These are phyloP conservation scores for Draba incana DNA, from an alignment of 345 rosid genomes.

Conservation along the genomic window DNA sequence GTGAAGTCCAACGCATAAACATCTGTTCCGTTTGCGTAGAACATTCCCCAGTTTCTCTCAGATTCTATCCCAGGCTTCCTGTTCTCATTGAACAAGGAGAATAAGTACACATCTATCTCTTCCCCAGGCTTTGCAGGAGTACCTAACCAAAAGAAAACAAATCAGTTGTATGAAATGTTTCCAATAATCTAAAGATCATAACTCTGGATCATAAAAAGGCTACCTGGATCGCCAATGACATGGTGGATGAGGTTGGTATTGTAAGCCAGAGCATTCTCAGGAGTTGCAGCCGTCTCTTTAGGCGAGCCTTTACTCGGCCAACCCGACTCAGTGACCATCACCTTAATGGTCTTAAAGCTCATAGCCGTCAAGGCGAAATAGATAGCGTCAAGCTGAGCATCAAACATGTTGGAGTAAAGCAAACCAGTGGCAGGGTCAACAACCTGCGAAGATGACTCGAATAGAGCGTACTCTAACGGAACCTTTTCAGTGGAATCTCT, in stretches of 20 bases:
- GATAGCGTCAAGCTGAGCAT: conserved; percentile 95
- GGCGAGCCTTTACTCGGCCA: conserved; percentile 90
- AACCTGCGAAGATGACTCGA: conserved; percentile 74
- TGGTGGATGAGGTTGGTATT: conserved; percentile 79
- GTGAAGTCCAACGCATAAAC: conserved; percentile 78
- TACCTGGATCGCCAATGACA: conserved; percentile 70
- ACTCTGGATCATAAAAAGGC: background rate
- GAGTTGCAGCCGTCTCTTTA: conserved; percentile 87
- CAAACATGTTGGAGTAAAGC: conserved; percentile 94
- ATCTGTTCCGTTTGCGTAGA: conserved; percentile 74
- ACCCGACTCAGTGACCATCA: conserved; percentile 92
- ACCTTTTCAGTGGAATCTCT: conserved; percentile 72
- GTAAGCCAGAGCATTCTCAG: conserved; percentile 82
- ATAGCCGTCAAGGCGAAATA: conserved; percentile 69
- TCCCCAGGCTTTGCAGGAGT: conserved; percentile 89
- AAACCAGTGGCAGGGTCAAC: conserved; percentile 84
- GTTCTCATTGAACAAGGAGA: conserved; percentile 92
- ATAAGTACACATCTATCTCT: conserved; percentile 76
- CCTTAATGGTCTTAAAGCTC: conserved; percentile 73
- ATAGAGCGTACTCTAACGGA: conserved; percentile 77
- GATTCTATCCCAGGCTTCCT: conserved; percentile 81
- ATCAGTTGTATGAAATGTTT: background rate
- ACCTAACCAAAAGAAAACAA: conserved; percentile 29
- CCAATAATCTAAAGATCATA: conserved; percentile 1
- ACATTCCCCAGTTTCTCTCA: conserved; percentile 94